These are phyloP conservation scores for Crucibulum laeve DNA, from an alignment of 768 basidiomycete genomes.

Conservation along the genomic window DNA sequence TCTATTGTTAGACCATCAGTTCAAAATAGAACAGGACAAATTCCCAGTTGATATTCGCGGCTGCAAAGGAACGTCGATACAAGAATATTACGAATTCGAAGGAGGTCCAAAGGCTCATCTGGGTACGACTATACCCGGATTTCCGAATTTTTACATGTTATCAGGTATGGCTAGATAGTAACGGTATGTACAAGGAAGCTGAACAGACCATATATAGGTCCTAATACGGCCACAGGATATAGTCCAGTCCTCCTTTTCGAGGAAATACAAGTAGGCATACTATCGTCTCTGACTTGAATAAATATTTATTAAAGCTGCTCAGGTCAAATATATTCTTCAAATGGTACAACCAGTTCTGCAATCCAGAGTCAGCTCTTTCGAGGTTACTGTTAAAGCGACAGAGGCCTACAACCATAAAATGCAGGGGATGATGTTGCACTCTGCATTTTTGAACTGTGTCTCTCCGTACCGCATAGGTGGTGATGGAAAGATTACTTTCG, in stretches of 20 bases:
- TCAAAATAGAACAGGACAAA: neutral
- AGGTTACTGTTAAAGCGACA: too few relatives aligned
- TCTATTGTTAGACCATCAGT: neutral
- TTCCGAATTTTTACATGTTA: neutral
- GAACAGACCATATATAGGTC: neutral
- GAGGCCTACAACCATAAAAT: too few relatives aligned
- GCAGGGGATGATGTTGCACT: too few relatives aligned
- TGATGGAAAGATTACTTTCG: too few relatives aligned
- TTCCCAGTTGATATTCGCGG: neutral
- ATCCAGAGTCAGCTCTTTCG: too few relatives aligned
- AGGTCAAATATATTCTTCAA: too few relatives aligned
- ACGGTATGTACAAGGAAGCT: neutral
- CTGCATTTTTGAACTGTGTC: too few relatives aligned
- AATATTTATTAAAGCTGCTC: neutral
- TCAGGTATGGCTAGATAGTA: neutral
- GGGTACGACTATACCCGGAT: neutral
- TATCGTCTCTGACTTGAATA: neutral
- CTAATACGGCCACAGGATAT: slow-evolving; percentile 1
- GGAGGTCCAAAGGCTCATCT: neutral
- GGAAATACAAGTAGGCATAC: neutral
- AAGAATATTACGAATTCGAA: neutral
- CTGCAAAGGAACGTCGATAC: neutral
- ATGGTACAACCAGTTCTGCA: too few relatives aligned
- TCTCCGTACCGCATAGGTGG: too few relatives aligned
- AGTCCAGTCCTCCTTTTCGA: neutral